phyloP scores from a whole-genome alignment of 768 basidiomycete species.

The Boletus sp. region DNA sequence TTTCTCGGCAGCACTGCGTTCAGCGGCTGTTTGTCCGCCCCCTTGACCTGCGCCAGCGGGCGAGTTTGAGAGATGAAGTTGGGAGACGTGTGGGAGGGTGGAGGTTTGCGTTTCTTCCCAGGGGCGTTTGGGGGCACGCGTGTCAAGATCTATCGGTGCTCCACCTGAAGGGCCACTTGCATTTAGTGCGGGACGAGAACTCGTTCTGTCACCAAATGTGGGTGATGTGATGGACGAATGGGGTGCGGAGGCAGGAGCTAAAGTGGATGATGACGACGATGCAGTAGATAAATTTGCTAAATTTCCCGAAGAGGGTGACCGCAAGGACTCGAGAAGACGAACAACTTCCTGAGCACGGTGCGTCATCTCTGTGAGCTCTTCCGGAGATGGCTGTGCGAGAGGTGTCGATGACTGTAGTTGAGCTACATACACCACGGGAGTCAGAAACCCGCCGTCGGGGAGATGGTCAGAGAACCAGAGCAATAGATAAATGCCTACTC shows the following conservation, averaged over 20 bases:
- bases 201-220: slow-evolving; percentile 20
- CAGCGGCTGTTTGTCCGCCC: slow-evolving; percentile 32
- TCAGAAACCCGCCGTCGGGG: slow-evolving; percentile 1
- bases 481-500: slow-evolving; percentile 11
- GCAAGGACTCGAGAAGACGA: slow-evolving; percentile 52
- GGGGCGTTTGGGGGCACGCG: slow-evolving; percentile 67
- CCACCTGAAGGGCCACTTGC: slow-evolving; percentile 21
- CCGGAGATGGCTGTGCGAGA: slow-evolving; percentile 47
- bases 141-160: slow-evolving; percentile 25
- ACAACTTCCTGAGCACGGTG: slow-evolving; percentile 64
- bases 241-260: slow-evolving; percentile 5
- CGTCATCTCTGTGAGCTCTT: slow-evolving; percentile 69
- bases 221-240: slow-evolving; percentile 20
- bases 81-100: slow-evolving; percentile 21
- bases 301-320: slow-evolving; percentile 22
- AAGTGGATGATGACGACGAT: slow-evolving; percentile 14
- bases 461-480: background rate
- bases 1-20: slow-evolving; percentile 67
- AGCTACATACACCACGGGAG: slow-evolving; percentile 15
- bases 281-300: slow-evolving; percentile 10
- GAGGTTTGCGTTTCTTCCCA: slow-evolving; percentile 59
- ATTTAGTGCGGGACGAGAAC: slow-evolving; percentile 30
- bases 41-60: slow-evolving; percentile 10
- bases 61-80: slow-evolving; percentile 22
- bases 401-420: slow-evolving; percentile 43